These are phyloP conservation scores for Bisporella sp. DNA, from an alignment of 2,329 filamentous ascomycete species.

Conservation along the genomic window DNA sequence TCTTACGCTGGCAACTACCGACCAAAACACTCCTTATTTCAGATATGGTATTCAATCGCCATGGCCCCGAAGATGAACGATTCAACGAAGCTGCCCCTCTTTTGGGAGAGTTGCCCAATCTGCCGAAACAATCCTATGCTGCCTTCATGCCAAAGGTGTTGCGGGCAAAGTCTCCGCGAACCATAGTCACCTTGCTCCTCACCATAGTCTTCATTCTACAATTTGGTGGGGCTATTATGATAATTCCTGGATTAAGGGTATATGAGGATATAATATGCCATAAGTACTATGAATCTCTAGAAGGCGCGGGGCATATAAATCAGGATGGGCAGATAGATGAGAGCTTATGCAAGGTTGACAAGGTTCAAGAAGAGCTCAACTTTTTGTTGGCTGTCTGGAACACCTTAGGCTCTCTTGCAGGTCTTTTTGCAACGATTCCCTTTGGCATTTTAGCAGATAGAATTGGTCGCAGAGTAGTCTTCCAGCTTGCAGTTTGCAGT, in stretches of 20 bases:
- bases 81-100: background rate
- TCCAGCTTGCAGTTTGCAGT: constrained; percentile 26
- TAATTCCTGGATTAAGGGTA: constrained; percentile 29
- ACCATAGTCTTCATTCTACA: constrained; percentile 25
- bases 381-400: constrained; percentile 26
- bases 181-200: constrained; percentile 27
- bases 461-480: constrained; percentile 31
- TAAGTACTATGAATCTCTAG: constrained; percentile 27
- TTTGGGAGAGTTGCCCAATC: background rate
- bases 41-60: too few relatives aligned
- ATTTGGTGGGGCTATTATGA: constrained; percentile 24
- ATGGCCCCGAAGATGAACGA: background rate
- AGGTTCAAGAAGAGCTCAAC: constrained; percentile 31
- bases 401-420: constrained; percentile 11
- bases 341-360: constrained; percentile 29
- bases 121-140: background rate
- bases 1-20: too few relatives aligned
- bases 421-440: constrained; percentile 28
- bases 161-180: constrained; percentile 17
- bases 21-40: too few relatives aligned
- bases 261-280: constrained; percentile 35
- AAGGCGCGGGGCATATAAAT: constrained; percentile 16
- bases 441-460: constrained; percentile 33
- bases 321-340: constrained; percentile 28
- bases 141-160: background rate